Base-by-base conservation (phyloP, 2,329 filamentous ascomycete species). In the Xylaria sp. region DNA sequence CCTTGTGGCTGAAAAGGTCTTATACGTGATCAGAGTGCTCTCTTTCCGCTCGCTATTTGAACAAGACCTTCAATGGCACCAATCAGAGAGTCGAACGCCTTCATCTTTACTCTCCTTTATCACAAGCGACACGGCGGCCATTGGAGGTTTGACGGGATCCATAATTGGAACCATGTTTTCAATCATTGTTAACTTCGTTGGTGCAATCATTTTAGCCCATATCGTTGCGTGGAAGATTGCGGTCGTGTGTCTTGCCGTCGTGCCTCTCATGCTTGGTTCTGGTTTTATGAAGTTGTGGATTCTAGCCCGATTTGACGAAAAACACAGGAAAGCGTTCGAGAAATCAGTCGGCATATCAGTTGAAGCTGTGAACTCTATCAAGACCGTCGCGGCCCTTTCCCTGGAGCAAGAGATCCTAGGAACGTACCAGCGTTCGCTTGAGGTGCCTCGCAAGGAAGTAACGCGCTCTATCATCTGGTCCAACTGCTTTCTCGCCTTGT, bases 171-270 rank as follows among this genome's bases (percentile, higher is more conserved):
- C 89, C 0, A 80, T 92, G 23, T 88, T 93, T 66, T 89, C 90
- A 0, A 90, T 92, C 25, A 72, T 86, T 2, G 85, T 93, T 70
- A 93, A 92, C 77, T 87, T 93, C 32, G 71, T 93, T 18, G 88
- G 86, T 0, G 90, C 89, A 1, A 89, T 93, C 63, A 87, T 91
- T 35, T 76, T 93, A 10, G 88, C 91, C 0, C 90, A 92, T 70
- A 87, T 93, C 53, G 83, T 94, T 55, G 90, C 90, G 2, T 94
- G 92, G 92, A 91, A 88, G 75, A 92, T 94, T 69, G 91, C 91
- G 0, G 80, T 94, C 16, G 91, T 94, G 3, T 91, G 90, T 63
- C 82, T 94, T 5, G 86, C 91, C 0, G 84, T 88, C 9, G 88
- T 93, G 0, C 92, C 92, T 0, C 79, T 93, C 10, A 85, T 93